Conservation (phyloP, 208 protist species). For the Borovskyia barvae region DNA sequence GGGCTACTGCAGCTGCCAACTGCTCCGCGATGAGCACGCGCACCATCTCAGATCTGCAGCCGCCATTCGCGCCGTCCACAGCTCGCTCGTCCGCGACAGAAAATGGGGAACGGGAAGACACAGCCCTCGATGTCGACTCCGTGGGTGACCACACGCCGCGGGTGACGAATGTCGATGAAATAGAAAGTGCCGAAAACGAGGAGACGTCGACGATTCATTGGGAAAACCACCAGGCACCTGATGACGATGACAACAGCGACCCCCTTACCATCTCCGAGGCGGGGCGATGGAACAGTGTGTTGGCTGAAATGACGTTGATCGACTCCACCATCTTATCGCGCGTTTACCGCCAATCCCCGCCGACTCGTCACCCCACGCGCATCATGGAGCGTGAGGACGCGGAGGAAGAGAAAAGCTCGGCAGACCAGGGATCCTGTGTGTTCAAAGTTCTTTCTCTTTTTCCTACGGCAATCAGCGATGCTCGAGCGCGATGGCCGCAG, state of each 20-base stretch:
- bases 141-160: too few relatives aligned
- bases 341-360: slow-evolving; percentile 13
- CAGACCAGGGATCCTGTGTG: slow-evolving; percentile 6
- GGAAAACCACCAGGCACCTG: background rate
- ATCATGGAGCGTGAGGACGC: background rate
- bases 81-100: too few relatives aligned
- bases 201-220: background rate
- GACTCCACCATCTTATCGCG: slow-evolving; percentile 26
- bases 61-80: too few relatives aligned
- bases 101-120: too few relatives aligned
- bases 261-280: slow-evolving; percentile 9
- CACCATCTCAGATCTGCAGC: too few relatives aligned
- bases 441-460: slow-evolving; percentile 29
- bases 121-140: too few relatives aligned
- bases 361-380: background rate
- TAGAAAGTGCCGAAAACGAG: background rate
- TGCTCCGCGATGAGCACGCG: too few relatives aligned
- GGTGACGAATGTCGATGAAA: too few relatives aligned
- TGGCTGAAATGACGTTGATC: slow-evolving; percentile 18
- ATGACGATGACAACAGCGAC: background rate
- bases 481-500: slow-evolving; percentile 12
- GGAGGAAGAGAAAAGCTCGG: too few relatives aligned
- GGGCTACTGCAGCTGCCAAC: too few relatives aligned
- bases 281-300: slow-evolving; percentile 16
- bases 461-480: slow-evolving; percentile 8